Base-by-base conservation (phyloP, 2,329 filamentous ascomycete species). In the Aspergillus sp. region DNA sequence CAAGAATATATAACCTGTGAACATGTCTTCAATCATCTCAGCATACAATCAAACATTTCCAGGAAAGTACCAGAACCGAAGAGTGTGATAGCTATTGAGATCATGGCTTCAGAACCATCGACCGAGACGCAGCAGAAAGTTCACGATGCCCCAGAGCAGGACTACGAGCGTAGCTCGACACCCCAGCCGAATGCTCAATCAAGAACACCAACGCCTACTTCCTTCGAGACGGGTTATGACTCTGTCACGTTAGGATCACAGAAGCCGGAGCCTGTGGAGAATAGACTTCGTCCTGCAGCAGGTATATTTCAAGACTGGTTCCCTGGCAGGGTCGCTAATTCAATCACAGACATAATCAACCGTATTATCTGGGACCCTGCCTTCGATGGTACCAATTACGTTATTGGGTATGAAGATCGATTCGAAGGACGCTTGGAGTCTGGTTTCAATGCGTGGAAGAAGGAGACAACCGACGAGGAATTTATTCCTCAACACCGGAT, bases 401-500 rank as follows among this genome's bases (percentile, higher is more conserved):
- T 83, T 11, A 79, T 85, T 30, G 83, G 82, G 3, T 85, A 85
- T 60, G 72, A 81, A 21, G 83, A 86, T 66, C 77, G 83, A 8
- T 85, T 85, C 57, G 66, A 79, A 10, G 82, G 81, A 0, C 74
- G 79, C 19, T 74, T 79, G 58, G 83, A 84, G 70, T 77, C 78
- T 10, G 66, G 72, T 8, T 70, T 84, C 3, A 75, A 77, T 49
- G 75, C 73, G n/a, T 85, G 83, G 83, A 82, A 83, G 66, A 79
- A 75, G 17, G 82, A 84, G 51, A 77, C 79, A 32, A 84, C 83
- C 8, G 72, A 85, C 27, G 82, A 85, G 60, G 83, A 85, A 50
- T 85, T 84, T 58, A 84, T 85, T 58, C 83, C 83, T 3, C 78
- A 81, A 63, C 82, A 85, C 71, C 77, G 83, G 2, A 80, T 86